Percentiles rank a stretch among this genome's conserved stretches.
Conservation (phyloP, 352 stramenopile genomes). For the Thalassiosira hispida region DNA sequence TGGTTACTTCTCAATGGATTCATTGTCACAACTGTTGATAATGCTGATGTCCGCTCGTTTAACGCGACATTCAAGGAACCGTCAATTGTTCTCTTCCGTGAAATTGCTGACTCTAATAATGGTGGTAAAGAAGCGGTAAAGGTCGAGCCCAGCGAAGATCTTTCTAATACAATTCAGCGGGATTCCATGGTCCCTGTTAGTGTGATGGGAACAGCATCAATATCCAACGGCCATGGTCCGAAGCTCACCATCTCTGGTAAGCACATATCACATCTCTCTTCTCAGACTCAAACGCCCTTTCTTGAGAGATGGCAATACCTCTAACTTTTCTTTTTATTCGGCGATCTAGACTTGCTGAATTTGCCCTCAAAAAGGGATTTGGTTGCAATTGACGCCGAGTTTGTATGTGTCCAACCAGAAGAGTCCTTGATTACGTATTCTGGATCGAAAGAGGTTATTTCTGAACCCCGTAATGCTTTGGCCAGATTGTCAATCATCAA, state of each 20-base stretch:
- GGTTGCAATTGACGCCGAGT: constrained; percentile 89
- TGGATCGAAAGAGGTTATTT: constrained; percentile 86
- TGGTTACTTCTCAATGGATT: constrained; percentile 90
- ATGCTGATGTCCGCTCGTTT: constrained; percentile 85
- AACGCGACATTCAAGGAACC: constrained; percentile 85
- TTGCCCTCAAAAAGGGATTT: constrained; percentile 83
- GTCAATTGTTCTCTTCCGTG: constrained; percentile 60
- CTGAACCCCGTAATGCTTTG: constrained; percentile 86
- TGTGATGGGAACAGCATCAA: constrained; percentile 48
- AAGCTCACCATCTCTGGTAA: constrained; percentile 18
- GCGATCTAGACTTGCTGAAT: constrained; percentile 16
- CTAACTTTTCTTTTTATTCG: neutral
- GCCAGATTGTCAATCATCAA: constrained; percentile 88
- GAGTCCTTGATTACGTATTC: constrained; percentile 76
- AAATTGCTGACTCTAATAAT: constrained; percentile 19
- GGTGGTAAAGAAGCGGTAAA: constrained; percentile 8
- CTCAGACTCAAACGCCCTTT: neutral
- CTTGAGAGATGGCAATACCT: neutral
- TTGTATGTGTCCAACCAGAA: constrained; percentile 85
- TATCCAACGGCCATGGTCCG: constrained; percentile 35
- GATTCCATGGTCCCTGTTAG: constrained; percentile 23
- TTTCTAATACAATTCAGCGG: neutral
- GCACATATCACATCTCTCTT: constrained; percentile 3
- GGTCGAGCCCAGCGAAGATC: constrained; percentile 8
- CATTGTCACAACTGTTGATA: constrained; percentile 70